phyloP scores from a whole-genome alignment of 1,139 yeast genomes.

The Yamadazyma pseudoaaseri region DNA sequence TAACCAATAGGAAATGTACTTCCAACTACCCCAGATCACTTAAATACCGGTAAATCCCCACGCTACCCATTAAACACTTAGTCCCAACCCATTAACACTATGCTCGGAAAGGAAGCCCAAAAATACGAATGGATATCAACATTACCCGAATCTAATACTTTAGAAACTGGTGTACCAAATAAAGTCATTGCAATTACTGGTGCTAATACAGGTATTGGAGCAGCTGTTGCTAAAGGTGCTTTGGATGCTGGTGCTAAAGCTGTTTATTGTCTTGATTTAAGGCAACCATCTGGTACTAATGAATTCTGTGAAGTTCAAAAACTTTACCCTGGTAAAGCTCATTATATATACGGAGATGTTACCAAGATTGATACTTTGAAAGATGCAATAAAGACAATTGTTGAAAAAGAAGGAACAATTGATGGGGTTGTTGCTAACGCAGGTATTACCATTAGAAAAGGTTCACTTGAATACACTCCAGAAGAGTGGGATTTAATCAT shows the following conservation, averaged over 20 bases:
- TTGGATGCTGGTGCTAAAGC: conserved; percentile 13
- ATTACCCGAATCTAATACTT: conserved; percentile 8
- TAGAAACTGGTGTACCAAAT: conserved; percentile 11
- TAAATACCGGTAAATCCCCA: background rate
- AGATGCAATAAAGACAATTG: conserved; percentile 51
- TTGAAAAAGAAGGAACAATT: conserved; percentile 62
- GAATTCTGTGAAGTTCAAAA: conserved; percentile 11
- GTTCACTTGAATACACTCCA: conserved; percentile 46
- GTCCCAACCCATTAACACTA: too few species aligned
- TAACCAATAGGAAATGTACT: conserved; percentile 7
- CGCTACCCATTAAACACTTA: background rate
- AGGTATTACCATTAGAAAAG: conserved; percentile 78
- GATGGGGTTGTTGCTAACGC: conserved; percentile 86
- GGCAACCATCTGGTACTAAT: conserved; percentile 10
- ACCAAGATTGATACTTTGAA: conserved; percentile 27
- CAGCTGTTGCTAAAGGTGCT: conserved; percentile 57
- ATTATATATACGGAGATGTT: conserved; percentile 10
- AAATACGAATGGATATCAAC: conserved; percentile 9
- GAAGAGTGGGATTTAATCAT: conserved; percentile 53
- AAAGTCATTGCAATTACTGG: conserved; percentile 34
- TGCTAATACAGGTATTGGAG: conserved; percentile 53
- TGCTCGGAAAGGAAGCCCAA: conserved; percentile 13
- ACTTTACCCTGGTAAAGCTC: conserved; percentile 10
- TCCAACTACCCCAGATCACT: conserved; percentile 1
- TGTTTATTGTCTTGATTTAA: conserved; percentile 10